These are phyloP conservation scores for Lipomyces spencermartinsiae DNA, from an alignment of 805 yeast species.

Conservation along the genomic window DNA sequence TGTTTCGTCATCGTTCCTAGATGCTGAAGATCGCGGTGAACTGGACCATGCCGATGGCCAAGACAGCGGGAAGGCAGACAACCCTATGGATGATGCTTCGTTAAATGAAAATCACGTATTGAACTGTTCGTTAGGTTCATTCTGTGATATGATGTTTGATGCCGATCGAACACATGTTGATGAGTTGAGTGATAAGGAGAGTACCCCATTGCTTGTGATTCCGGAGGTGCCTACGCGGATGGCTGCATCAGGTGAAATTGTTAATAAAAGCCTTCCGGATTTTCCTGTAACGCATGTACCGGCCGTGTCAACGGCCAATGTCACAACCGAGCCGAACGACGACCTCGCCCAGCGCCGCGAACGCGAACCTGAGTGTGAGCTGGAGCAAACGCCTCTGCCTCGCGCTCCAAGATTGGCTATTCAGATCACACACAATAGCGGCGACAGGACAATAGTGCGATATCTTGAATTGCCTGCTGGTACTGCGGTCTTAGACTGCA, in stretches of 20 bases:
- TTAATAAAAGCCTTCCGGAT: background rate
- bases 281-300: background rate
- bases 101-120: background rate
- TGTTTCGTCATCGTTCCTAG: background rate
- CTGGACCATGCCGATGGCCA: background rate
- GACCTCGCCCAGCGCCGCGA: background rate
- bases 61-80: background rate
- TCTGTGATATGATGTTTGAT: too few species aligned
- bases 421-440: background rate
- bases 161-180: too few species aligned
- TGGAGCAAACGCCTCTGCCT: background rate
- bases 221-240: background rate
- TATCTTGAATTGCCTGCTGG: background rate
- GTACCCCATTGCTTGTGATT: background rate
- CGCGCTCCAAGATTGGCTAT: background rate
- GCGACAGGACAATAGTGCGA: background rate
- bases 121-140: background rate
- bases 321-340: background rate
- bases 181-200: background rate
- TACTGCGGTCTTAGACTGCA: background rate
- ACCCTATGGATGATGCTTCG: background rate
- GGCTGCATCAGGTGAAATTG: background rate
- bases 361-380: background rate
- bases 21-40: background rate
- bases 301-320: background rate